These are phyloP conservation scores for Trypanosoma caninum DNA, from an alignment of 208 protist genomes.

Conservation along the genomic window DNA sequence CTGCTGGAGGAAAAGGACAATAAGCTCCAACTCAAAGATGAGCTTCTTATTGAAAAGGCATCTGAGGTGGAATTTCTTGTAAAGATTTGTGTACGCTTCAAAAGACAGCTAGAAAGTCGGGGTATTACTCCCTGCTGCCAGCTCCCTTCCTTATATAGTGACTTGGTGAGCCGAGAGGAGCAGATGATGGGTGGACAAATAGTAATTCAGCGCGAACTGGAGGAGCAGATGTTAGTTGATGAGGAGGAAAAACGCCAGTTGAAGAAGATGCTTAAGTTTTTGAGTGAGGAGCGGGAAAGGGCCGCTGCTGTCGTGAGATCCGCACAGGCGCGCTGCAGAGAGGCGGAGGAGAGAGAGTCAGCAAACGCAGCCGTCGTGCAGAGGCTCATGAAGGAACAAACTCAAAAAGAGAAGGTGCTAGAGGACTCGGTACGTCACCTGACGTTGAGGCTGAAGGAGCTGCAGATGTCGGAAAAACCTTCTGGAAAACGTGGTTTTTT, in stretches of 20 bases:
- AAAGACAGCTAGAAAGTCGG: constrained; percentile 65
- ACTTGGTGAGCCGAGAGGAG: constrained; percentile 54
- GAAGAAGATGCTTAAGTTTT: constrained; percentile 48
- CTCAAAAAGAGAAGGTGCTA: constrained; percentile 51
- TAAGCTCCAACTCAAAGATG: constrained; percentile 71
- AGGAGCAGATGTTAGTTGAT: constrained; percentile 46
- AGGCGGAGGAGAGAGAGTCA: constrained; percentile 55
- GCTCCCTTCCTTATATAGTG: constrained; percentile 61
- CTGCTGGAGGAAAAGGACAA: constrained; percentile 64
- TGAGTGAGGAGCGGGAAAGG: constrained; percentile 63
- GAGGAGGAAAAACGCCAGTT: constrained; percentile 63
- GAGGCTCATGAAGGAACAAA: constrained; percentile 41
- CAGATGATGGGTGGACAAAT: constrained; percentile 47
- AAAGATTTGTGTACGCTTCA: constrained; percentile 58
- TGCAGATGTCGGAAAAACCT: no score
- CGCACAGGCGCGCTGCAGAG: constrained; percentile 39
- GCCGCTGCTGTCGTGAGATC: constrained; percentile 43
- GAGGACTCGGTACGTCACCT: constrained; percentile 60
- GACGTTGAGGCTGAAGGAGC: constrained; percentile 62
- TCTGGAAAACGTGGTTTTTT: constrained; percentile 34
- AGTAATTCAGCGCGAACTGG: constrained; percentile 55
- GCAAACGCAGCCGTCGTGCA: constrained; percentile 32
- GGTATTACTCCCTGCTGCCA: constrained; percentile 64
- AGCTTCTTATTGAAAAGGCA: constrained; percentile 71
- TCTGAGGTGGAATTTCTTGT: constrained; percentile 76